Percentiles rank a stretch among this genome's conserved stretches.
Conservation (phyloP, 225 moss, liverwort and hornwort genomes). For the Straminergon stramineum region DNA sequence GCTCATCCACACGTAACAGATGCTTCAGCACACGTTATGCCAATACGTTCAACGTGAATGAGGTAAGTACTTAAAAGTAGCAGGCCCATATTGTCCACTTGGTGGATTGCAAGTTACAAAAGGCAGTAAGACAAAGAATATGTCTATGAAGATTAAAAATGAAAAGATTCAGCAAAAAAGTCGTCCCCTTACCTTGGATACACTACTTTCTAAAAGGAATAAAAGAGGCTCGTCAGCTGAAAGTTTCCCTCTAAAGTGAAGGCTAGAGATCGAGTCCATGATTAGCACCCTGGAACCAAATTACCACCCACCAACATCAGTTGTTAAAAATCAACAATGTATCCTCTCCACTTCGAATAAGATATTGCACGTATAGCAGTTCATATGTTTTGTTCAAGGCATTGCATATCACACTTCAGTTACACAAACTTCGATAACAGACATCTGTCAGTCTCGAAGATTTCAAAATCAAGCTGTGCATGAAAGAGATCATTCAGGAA, state of each 20-base stretch:
- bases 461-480: neutral
- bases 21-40: neutral
- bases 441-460: neutral
- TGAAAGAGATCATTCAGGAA: neutral
- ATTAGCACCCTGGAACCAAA: conserved; percentile 47
- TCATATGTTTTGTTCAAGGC: neutral
- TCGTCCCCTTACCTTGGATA: conserved; percentile 44
- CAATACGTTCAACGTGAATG: neutral
- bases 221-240: conserved; percentile 74
- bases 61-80: neutral
- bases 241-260: conserved; percentile 83
- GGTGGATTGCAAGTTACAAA: neutral
- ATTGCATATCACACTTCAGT: neutral
- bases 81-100: neutral
- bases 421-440: neutral
- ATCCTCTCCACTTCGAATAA: neutral
- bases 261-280: conserved; percentile 59
- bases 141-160: neutral
- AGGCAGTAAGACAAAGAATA: neutral
- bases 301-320: neutral
- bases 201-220: conserved; percentile 63
- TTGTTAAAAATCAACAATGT: neutral
- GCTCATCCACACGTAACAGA: neutral
- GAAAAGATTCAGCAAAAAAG: neutral
- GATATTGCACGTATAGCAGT: neutral